Conservation (phyloP, 805 yeast genomes). For the Hanseniaspora meyeri region DNA sequence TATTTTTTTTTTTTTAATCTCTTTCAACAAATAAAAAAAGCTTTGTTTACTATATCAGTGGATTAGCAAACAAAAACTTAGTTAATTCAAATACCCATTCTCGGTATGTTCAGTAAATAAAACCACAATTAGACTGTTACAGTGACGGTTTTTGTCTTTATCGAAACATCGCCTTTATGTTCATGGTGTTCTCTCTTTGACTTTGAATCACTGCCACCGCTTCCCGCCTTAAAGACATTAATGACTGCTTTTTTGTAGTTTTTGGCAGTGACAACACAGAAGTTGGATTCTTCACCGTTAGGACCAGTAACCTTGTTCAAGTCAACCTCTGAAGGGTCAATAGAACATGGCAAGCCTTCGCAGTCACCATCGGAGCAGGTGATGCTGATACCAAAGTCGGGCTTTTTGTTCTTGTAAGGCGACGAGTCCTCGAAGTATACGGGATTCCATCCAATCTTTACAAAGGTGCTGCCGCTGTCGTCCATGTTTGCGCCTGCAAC, state of each 20-base stretch:
- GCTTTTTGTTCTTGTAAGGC: slow-evolving; percentile 44
- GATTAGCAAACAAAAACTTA: too few species aligned
- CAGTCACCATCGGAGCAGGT: slow-evolving; percentile 65
- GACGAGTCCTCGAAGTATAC: slow-evolving; percentile 50
- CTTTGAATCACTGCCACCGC: neutral
- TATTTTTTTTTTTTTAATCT: too few species aligned
- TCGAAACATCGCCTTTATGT: neutral
- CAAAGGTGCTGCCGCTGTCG: slow-evolving; percentile 52
- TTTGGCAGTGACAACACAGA: slow-evolving; percentile 71
- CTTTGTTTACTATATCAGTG: too few species aligned
- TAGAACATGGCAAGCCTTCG: slow-evolving; percentile 67
- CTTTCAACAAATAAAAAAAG: too few species aligned
- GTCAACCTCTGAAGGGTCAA: slow-evolving; percentile 55
- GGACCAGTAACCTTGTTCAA: slow-evolving; percentile 42
- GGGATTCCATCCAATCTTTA: slow-evolving; percentile 88
- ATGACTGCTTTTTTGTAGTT: slow-evolving; percentile 52
- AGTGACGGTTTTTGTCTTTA: neutral
- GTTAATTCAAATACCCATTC: too few species aligned
- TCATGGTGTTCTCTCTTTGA: slow-evolving; percentile 11
- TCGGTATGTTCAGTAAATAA: too few species aligned
- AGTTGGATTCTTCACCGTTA: slow-evolving; percentile 60
- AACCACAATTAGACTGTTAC: neutral
- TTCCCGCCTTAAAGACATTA: slow-evolving; percentile 45
- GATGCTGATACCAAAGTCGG: slow-evolving; percentile 59
- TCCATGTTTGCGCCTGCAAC: slow-evolving; percentile 88